phyloP scores from a whole-genome alignment of 1,139 yeast species.

The Hansenula lynferdii region DNA sequence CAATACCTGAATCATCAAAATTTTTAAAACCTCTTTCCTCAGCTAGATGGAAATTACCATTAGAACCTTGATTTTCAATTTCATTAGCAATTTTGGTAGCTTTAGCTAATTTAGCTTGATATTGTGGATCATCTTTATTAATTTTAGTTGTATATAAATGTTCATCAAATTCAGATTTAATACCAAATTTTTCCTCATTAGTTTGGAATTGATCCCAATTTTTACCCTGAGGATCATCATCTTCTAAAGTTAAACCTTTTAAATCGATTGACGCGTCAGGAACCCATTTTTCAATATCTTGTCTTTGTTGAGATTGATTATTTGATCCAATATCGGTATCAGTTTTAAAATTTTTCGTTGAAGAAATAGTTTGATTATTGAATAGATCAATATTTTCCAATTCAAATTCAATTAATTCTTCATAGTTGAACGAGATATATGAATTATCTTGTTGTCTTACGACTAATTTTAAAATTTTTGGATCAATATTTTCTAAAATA shows the following conservation, averaged over 20 bases:
- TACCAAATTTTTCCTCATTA: constrained; percentile 84
- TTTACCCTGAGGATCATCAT: constrained; percentile 26
- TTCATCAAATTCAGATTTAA: constrained; percentile 84
- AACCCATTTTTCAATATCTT: constrained; percentile 78
- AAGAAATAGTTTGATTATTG: constrained; percentile 13
- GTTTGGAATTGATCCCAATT: constrained; percentile 94
- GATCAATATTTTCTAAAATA: constrained; percentile 42
- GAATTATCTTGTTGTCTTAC: constrained; percentile 7
- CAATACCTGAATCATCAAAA: constrained; percentile 81
- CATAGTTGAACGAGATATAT: constrained; percentile 41
- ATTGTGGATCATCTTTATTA: constrained; percentile 72
- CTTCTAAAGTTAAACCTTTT: constrained; percentile 41
- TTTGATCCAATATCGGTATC: constrained; percentile 68
- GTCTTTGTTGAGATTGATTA: constrained; percentile 38
- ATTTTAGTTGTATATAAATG: constrained; percentile 84
- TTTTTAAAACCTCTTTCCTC: constrained; percentile 85
- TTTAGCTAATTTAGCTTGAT: constrained; percentile 51
- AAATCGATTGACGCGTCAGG: constrained; percentile 48
- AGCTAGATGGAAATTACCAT: constrained; percentile 75
- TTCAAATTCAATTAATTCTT: constrained; percentile 60
- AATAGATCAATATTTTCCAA: constrained; percentile 39
- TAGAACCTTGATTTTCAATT: constrained; percentile 60
- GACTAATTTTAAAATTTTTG: constrained; percentile 30
- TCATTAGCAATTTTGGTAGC: constrained; percentile 83
- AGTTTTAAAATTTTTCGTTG: constrained; percentile 52